Percentiles rank a stretch among this genome's conserved stretches.
Evolutionary conservation across 2,329 filamentous ascomycete species (phyloP).

Genomic region (Arthrobotrys sinensis): DNA sequence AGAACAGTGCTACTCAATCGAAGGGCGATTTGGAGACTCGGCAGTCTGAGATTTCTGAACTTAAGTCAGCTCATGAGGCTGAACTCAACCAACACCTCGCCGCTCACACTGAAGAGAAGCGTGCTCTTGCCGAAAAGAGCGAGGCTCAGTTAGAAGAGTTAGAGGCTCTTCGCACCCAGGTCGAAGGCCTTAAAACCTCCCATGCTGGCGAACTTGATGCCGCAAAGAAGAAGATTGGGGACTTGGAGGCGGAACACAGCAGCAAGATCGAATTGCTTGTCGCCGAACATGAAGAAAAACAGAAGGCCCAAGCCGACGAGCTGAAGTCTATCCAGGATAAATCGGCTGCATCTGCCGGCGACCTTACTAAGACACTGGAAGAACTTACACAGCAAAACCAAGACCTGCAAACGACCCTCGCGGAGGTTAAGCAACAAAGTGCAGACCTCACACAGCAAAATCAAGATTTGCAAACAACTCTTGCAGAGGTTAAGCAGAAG

Average conservation of each 20-base stretch:
- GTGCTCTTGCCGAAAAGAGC: constrained; percentile 43
- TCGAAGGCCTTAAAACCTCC: constrained; percentile 36
- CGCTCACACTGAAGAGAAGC: constrained; percentile 50
- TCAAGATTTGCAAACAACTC: constrained; percentile 37
- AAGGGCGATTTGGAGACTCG: constrained; percentile 52
- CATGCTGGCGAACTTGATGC: constrained; percentile 31
- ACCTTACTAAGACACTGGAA: constrained; percentile 31
- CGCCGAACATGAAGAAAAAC: constrained; percentile 44
- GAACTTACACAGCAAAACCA: constrained; percentile 53
- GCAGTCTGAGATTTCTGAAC: constrained; percentile 39
- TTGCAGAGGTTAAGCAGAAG: constrained; percentile 43
- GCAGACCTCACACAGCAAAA: constrained; percentile 45
- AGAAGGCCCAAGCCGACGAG: constrained; percentile 35
- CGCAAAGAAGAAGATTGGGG: constrained; percentile 26
- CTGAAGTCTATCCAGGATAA: constrained; percentile 48
- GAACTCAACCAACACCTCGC: constrained; percentile 47
- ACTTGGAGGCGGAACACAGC: constrained; percentile 42
- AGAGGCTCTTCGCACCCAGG: constrained; percentile 27
- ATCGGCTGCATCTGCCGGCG: constrained; percentile 34
- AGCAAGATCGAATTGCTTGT: constrained; percentile 39
- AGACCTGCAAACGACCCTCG: constrained; percentile 38
- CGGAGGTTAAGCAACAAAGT: constrained; percentile 35
- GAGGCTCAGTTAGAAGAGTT: constrained; percentile 46
- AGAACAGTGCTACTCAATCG: constrained; percentile 51
- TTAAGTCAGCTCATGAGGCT: constrained; percentile 50